Conservation (phyloP, 768 basidiomycete species). For the Mrakia gelida region DNA sequence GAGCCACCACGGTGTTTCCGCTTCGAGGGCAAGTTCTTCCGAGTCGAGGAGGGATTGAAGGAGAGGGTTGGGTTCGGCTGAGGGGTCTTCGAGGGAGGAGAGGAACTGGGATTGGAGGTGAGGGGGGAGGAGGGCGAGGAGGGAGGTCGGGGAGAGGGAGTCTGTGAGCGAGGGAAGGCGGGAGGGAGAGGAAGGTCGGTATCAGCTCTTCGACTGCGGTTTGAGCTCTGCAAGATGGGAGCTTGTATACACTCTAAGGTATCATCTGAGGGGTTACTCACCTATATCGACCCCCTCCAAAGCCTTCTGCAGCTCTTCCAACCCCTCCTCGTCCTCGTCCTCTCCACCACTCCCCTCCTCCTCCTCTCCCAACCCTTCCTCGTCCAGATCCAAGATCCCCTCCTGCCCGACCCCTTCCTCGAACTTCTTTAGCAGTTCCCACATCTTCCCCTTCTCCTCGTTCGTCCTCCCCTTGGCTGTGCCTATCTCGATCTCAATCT, state of each 20-base stretch:
- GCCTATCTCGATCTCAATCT: conserved; percentile 62
- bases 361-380: conserved; percentile 36
- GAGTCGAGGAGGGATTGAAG: conserved; percentile 24
- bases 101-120: conserved; percentile 28
- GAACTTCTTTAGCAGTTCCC: conserved; percentile 66
- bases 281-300: conserved; percentile 62
- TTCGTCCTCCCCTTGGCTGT: conserved; percentile 52
- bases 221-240: conserved; percentile 53
- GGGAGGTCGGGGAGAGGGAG: conserved; percentile 58
- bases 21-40: conserved; percentile 52
- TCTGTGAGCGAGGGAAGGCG: conserved; percentile 54
- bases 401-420: conserved; percentile 58
- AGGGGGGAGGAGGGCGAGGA: conserved; percentile 24
- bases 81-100: background rate
- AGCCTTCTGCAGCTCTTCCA: conserved; percentile 45
- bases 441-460: conserved; percentile 61
- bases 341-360: conserved; percentile 45
- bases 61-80: conserved; percentile 11
- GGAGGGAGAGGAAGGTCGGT: conserved; percentile 52
- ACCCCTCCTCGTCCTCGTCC: conserved; percentile 41
- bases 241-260: background rate
- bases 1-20: conserved; percentile 68
- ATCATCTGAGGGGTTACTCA: conserved; percentile 41
- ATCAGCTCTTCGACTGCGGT: conserved; percentile 50
- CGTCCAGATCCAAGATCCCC: conserved; percentile 20